Percentiles rank a stretch among this genome's conserved stretches.
These are phyloP conservation scores for Apophysomyces elegans DNA, from an alignment of 371 early-diverging fungal species.

Conservation along the genomic window DNA sequence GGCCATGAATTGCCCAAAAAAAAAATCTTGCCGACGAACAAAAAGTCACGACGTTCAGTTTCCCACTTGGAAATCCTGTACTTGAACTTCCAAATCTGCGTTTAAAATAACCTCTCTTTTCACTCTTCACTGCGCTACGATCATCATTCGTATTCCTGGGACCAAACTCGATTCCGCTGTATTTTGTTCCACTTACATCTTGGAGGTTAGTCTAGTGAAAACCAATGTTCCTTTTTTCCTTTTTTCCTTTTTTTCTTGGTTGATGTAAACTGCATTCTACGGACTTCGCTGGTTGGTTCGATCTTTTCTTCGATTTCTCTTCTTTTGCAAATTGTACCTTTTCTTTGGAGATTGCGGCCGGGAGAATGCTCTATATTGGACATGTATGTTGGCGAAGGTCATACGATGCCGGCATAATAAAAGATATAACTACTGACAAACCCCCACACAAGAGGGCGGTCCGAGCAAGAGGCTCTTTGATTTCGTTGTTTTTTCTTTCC, in stretches of 20 bases:
- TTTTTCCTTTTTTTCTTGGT: neutral
- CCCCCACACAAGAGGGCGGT: slow-evolving; percentile 12
- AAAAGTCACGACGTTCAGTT: too few relatives aligned
- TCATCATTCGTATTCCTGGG: slow-evolving; percentile 5
- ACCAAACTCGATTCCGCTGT: slow-evolving; percentile 8
- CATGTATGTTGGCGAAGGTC: slow-evolving; percentile 7
- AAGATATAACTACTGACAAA: neutral
- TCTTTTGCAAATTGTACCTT: slow-evolving; percentile 6
- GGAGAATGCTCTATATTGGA: slow-evolving; percentile 9
- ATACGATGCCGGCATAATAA: slow-evolving; percentile 8
- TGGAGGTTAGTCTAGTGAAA: slow-evolving; percentile 9
- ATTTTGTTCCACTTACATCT: slow-evolving; percentile 9
- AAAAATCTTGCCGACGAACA: too few relatives aligned
- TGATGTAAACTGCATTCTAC: slow-evolving; percentile 7
- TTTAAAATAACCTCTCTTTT: neutral
- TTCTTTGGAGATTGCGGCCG: slow-evolving; percentile 1
- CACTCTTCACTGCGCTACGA: neutral
- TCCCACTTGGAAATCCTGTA: too few relatives aligned
- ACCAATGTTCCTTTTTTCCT: neutral
- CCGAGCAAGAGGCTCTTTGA: slow-evolving; percentile 8
- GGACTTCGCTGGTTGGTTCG: neutral
- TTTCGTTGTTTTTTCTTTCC: slow-evolving; percentile 3
- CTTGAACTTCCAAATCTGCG: too few relatives aligned
- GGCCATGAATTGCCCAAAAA: too few relatives aligned
- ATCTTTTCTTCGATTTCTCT: neutral